Conservation (phyloP, 2,329 filamentous ascomycete genomes). For the Zelopaecilomyces penicillatus region DNA sequence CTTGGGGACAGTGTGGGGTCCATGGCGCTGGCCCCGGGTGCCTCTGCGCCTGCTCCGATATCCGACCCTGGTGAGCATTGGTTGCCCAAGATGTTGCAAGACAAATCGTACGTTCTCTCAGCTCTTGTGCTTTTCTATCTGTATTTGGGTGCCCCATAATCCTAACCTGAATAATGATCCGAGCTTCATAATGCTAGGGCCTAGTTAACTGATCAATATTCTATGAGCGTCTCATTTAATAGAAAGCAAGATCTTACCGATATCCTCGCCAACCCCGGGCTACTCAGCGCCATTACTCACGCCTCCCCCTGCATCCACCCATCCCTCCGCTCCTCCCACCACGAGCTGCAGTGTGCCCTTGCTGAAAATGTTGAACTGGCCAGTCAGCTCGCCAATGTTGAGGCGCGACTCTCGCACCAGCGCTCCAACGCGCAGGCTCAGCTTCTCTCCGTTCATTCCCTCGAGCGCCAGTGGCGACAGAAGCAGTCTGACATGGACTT, state of each 20-base stretch:
- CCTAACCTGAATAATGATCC: too few species aligned
- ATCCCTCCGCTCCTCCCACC: slow-evolving; percentile 57
- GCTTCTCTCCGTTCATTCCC: slow-evolving; percentile 70
- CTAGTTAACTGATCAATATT: too few species aligned
- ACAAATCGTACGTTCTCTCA: slow-evolving; percentile 61
- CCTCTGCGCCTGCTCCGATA: slow-evolving; percentile 23
- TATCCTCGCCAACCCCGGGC: slow-evolving; percentile 53
- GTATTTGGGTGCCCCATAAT: too few species aligned
- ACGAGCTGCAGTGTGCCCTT: slow-evolving; percentile 56
- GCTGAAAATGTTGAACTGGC: slow-evolving; percentile 65
- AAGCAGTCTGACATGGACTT: slow-evolving; percentile 86
- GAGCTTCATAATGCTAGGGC: too few species aligned
- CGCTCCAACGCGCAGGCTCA: slow-evolving; percentile 70
- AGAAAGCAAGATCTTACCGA: slow-evolving; percentile 73
- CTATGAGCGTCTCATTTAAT: slow-evolving; percentile 9
- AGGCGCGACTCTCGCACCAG: slow-evolving; percentile 47
- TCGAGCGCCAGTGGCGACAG: slow-evolving; percentile 86
- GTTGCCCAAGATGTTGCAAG: slow-evolving; percentile 67
- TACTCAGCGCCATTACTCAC: slow-evolving; percentile 69
- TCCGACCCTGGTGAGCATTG: slow-evolving; percentile 62
- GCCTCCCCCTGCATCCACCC: slow-evolving; percentile 60
- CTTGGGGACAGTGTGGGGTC: background rate
- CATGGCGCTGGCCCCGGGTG: slow-evolving; percentile 10
- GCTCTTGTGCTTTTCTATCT: slow-evolving; percentile 5
- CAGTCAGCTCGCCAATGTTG: slow-evolving; percentile 50